Evolutionary conservation across 495 filamentous ascomycete genomes (phyloP), one percentile per base, ranked within the genome.

Genomic region (Articulospora tetracladia): DNA sequence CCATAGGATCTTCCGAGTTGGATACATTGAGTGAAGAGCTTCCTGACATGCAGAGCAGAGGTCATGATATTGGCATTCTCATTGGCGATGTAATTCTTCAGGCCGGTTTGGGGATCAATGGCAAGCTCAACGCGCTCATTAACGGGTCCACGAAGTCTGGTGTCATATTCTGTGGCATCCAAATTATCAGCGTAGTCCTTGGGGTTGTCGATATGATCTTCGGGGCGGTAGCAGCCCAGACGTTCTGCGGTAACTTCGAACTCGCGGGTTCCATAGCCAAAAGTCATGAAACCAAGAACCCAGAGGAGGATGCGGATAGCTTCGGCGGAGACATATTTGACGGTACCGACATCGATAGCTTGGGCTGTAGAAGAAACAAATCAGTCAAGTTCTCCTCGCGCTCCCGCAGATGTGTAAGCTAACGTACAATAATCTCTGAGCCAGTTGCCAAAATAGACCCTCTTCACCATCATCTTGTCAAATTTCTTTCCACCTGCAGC

Each of bases 181-280:
- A 85, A 67, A 62, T 93, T 93, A 53, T 67, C 60, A 11, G 64
- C 60, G 48, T 67, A 63, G 46, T 67, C 57, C 28, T 67, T 62
- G 1, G 64, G 57, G 44, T 63, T 61, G 51, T 67, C 60, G 64
- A 98, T 97, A 70, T 97, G 93, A 69, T 98, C 94, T 68, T 98
- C 94, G 0, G 94, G 92, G 13, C 94, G 82, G 68, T 98, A 98
- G 59, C 92, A 88, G 8, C 94, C 94, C 8, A 98, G 80, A 10
- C 94, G 79, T 41, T 97, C 93, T 3, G 88, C 81, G 3, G 94
- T 98, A 49, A 98, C 94, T 69, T 98, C 94, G 68, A 97, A 98
- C 70, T 98, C 94, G 17, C 79, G 89, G 0, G 94, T 98, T n/a
- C 92, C 94, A 77, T 96, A 98, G 22, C 94, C 94, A 73, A 97